Evolutionary conservation across 345 rosid genomes (phyloP).

Genomic region (Euphorbia peplus): DNA sequence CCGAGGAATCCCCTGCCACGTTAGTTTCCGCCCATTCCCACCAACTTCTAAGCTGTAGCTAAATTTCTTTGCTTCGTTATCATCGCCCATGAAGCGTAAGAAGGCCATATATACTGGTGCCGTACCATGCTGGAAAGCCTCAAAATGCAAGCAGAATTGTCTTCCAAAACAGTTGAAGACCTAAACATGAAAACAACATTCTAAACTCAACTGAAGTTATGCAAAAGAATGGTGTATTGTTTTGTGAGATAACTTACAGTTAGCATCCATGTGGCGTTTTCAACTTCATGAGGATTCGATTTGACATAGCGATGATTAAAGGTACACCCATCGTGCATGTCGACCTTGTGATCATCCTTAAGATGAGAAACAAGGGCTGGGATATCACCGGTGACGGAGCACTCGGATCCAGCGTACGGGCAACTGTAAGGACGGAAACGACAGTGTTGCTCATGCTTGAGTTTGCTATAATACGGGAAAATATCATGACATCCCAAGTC

Average conservation of each 20-base stretch:
- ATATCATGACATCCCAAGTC: slow-evolving; percentile 54
- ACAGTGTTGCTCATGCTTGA: slow-evolving; percentile 58
- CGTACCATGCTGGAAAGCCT: slow-evolving; percentile 82
- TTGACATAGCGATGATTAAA: slow-evolving; percentile 82
- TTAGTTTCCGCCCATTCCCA: slow-evolving; percentile 62
- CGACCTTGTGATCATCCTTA: slow-evolving; percentile 76
- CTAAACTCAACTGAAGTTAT: background rate
- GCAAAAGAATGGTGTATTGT: background rate
- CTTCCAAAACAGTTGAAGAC: slow-evolving; percentile 91
- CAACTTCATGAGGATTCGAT: slow-evolving; percentile 75
- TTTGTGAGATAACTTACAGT: slow-evolving; percentile 44
- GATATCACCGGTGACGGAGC: slow-evolving; percentile 57
- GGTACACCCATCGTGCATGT: slow-evolving; percentile 76
- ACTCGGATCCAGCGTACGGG: slow-evolving; percentile 78
- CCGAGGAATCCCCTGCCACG: slow-evolving; percentile 85
- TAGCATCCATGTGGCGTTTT: slow-evolving; percentile 81
- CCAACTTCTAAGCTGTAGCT: slow-evolving; percentile 87
- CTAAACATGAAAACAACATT: slow-evolving; percentile 27
- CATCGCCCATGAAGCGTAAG: slow-evolving; percentile 90
- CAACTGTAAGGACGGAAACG: slow-evolving; percentile 60
- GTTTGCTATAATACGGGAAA: slow-evolving; percentile 58
- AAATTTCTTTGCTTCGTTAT: slow-evolving; percentile 73
- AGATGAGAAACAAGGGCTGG: slow-evolving; percentile 64
- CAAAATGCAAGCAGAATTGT: slow-evolving; percentile 91
- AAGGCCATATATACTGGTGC: slow-evolving; percentile 92